A percentile compares a stretch with the other conserved stretches of the same genome.
phyloP scores from a whole-genome alignment of 495 filamentous ascomycete genomes.

The Hypoxylon perforatum region DNA sequence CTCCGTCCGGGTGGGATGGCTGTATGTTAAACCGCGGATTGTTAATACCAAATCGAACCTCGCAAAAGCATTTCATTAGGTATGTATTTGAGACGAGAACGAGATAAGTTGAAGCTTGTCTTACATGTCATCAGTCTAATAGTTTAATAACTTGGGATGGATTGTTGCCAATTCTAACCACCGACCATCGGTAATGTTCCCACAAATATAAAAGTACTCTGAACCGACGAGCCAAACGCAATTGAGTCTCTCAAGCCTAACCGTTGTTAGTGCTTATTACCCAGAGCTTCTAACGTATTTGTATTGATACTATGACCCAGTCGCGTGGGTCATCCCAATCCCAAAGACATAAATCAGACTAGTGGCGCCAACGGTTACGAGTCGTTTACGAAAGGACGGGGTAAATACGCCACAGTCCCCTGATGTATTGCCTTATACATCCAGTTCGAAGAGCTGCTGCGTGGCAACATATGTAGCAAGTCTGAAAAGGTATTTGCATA shows the following conservation, averaged over 20 bases:
- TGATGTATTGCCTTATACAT: not conserved
- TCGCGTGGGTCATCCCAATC: constrained; percentile 35
- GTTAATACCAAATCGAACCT: not conserved
- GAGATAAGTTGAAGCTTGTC: constrained; percentile 1
- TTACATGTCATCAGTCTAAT: not conserved
- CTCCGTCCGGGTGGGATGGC: constrained; percentile 35
- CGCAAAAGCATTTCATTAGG: not conserved
- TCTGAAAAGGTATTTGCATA: no score
- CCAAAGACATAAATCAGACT: constrained; percentile 31
- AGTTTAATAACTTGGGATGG: no score
- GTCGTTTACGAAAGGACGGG: constrained; percentile 23
- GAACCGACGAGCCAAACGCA: no score
- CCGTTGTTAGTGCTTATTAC: constrained; percentile 9
- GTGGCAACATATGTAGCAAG: no score
- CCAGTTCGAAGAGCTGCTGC: no score
- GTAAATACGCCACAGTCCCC: constrained; percentile 38
- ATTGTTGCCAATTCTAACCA: not conserved
- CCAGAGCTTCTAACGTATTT: not conserved
- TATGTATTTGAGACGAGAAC: not conserved
- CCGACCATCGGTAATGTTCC: constrained; percentile 7
- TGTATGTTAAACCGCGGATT: constrained; percentile 16
- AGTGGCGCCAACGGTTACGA: constrained; percentile 27
- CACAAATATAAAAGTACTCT: not conserved
- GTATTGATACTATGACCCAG: constrained; percentile 32
- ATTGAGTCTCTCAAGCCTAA: not conserved